Evolutionary conservation across 1,284 basidiomycete species (phyloP), one percentile per base, ranked within the genome.

Genomic region (Cronartium ribicola): DNA sequence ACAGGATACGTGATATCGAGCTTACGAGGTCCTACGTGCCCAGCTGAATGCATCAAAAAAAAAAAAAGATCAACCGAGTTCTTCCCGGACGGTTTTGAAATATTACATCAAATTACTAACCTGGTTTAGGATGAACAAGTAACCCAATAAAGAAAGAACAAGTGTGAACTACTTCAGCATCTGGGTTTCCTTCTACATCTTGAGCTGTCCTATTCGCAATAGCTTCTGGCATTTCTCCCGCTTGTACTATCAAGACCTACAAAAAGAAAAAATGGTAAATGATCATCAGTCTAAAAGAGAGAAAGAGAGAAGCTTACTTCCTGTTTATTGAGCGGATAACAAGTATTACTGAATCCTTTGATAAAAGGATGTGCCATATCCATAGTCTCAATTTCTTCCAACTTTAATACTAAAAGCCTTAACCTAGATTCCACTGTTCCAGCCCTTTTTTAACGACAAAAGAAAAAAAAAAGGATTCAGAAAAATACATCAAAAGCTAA

Each of bases 71-170:
- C 5, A 51, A 11, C 5, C 17, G 11, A 20, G 22, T 51, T 29
- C 29, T 29, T 29, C 29, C 29, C 29, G 29, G 29, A 29, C 29
- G 29, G 29, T 29, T 29, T 29, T 29, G 29, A 29, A 29, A 29
- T 29, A 29, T 29, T 29, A 29, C 29, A 29, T 29, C 29, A 29
- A 29, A 29, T 29, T 11, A 80, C 87, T 84, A 83, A 94, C 93
- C 86, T 83, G 88, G 89, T 84, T 90, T 94, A 75, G 92, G 91
- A 82, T 94, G 91, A 77, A 98, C 91, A 68, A 89, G 87, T 67
- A 99, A 86, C 5, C 96, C 96, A 77, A 99, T 94, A 81, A 95
- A 98, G 83, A 98, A 98, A 3, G 90, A 94, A 55, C 94, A 94
- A 3, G 94, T 92, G 82, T 91, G 88, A 14, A 98, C 91, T 44